A percentile compares a stretch with the other conserved stretches of the same genome.
These are phyloP conservation scores for Scytalidium lignicola DNA, from an alignment of 2,329 filamentous ascomycete genomes.

Conservation along the genomic window DNA sequence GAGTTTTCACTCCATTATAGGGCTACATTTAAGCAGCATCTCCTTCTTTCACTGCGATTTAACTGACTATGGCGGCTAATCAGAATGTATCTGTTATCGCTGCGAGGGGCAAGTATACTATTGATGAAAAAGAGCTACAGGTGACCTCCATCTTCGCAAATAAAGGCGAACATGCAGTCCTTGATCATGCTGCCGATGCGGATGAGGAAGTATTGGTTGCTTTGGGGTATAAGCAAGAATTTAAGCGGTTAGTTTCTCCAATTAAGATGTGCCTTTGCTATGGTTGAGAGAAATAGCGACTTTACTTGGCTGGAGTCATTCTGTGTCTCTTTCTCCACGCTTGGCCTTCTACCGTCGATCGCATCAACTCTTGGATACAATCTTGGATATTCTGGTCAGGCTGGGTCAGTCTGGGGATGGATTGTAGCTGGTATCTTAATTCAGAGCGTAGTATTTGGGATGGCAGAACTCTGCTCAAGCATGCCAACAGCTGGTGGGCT, in stretches of 20 bases:
- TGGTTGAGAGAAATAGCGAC: conserved; percentile 18
- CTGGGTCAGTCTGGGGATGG: conserved; percentile 55
- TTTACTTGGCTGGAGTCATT: conserved; percentile 27
- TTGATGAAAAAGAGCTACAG: conserved; percentile 5
- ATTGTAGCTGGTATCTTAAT: conserved; percentile 60
- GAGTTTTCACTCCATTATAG: too few relatives aligned
- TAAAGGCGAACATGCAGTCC: conserved; percentile 6
- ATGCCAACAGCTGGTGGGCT: conserved; percentile 61
- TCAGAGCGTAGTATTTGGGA: conserved; percentile 54
- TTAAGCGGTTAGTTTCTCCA: conserved; percentile 17
- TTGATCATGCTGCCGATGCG: conserved; percentile 3
- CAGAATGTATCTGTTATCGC: not conserved
- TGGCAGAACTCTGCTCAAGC: conserved; percentile 58
- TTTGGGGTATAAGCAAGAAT: conserved; percentile 26
- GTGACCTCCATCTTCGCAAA: conserved; percentile 8
- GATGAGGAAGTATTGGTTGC: conserved; percentile 15
- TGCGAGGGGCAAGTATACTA: not conserved
- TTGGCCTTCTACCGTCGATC: conserved; percentile 33
- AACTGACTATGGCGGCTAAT: too few relatives aligned
- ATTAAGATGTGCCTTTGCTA: conserved; percentile 1
- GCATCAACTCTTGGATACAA: conserved; percentile 31
- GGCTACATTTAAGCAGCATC: too few relatives aligned
- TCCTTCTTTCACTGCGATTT: too few relatives aligned
- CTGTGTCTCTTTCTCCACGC: conserved; percentile 29
- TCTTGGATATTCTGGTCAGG: conserved; percentile 28